phyloP scores from a whole-genome alignment of 257 asterid species.

The Penstemon barbatus region DNA sequence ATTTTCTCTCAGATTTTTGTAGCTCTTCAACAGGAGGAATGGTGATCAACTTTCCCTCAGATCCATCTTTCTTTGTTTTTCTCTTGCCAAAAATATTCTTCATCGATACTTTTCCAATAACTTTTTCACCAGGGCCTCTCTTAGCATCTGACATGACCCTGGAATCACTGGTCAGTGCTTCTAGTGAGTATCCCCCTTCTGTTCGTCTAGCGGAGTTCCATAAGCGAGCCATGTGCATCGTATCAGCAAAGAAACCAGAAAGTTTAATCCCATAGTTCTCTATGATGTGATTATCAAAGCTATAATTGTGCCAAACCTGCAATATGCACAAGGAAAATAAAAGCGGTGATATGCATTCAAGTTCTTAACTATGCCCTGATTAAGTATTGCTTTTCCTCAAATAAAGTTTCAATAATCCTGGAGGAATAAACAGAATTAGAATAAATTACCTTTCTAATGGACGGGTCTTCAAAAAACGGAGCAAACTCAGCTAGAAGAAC shows the following conservation, averaged over 20 bases:
- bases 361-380: neutral
- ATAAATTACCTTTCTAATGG: slow-evolving; percentile 65
- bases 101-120: slow-evolving; percentile 91
- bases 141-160: slow-evolving; percentile 72
- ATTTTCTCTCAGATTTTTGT: slow-evolving; percentile 66
- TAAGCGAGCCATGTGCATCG: slow-evolving; percentile 99
- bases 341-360: slow-evolving; percentile 8
- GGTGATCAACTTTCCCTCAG: slow-evolving; percentile 70
- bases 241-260: slow-evolving; percentile 90
- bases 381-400: slow-evolving; percentile 2
- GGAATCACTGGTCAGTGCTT: slow-evolving; percentile 79
- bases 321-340: slow-evolving; percentile 31
- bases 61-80: slow-evolving; percentile 82
- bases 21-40: slow-evolving; percentile 91
- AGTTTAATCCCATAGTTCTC: slow-evolving; percentile 83
- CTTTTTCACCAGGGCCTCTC: slow-evolving; percentile 53
- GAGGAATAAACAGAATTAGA: slow-evolving; percentile 9
- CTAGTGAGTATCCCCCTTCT: slow-evolving; percentile 91
- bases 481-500: slow-evolving; percentile 72
- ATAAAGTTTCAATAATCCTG: slow-evolving; percentile 5
- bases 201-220: slow-evolving; percentile 87
- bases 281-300: slow-evolving; percentile 86
- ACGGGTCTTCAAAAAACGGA: slow-evolving; percentile 76
- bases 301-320: slow-evolving; percentile 99
- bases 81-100: slow-evolving; percentile 77